Conservation (phyloP, 2,329 filamentous ascomycete species). For the Arthrobotrys iridis region DNA sequence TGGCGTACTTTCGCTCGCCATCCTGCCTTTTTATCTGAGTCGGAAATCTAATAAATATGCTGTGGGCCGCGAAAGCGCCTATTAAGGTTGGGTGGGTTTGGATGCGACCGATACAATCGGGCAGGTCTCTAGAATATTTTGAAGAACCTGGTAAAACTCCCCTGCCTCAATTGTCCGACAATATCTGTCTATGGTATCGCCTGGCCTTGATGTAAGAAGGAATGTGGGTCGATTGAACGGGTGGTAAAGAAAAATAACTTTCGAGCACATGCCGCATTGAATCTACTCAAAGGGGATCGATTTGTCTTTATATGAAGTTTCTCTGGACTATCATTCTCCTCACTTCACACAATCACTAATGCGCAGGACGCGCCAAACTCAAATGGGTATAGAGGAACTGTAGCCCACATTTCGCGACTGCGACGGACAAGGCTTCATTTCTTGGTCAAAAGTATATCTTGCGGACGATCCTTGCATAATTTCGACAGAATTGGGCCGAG, state of each 20-base stretch:
- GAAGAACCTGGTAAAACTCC: neutral
- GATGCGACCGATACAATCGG: slow-evolving; percentile 12
- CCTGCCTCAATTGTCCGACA: slow-evolving; percentile 13
- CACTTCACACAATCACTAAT: slow-evolving; percentile 23
- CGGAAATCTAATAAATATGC: neutral
- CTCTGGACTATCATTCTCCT: slow-evolving; percentile 33
- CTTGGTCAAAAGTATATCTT: slow-evolving; percentile 40
- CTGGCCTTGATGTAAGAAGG: slow-evolving; percentile 14
- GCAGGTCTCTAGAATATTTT: slow-evolving; percentile 22
- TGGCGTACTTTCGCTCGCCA: slow-evolving; percentile 29
- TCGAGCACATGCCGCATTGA: slow-evolving; percentile 22
- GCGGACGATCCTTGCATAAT: slow-evolving; percentile 34
- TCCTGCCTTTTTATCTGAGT: slow-evolving; percentile 25
- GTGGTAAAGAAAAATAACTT: neutral
- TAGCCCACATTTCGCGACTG: slow-evolving; percentile 12
- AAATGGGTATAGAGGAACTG: slow-evolving; percentile 40
- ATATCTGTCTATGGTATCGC: neutral
- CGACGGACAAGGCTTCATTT: slow-evolving; percentile 18
- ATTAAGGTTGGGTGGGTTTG: neutral
- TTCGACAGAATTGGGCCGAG: slow-evolving; percentile 6
- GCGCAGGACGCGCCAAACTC: slow-evolving; percentile 38
- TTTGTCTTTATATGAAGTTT: slow-evolving; percentile 49
- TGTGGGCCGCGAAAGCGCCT: neutral
- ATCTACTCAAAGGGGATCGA: slow-evolving; percentile 33
- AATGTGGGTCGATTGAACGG: neutral